Base-by-base conservation (phyloP, 2,329 filamentous ascomycete genomes). In the Aureobasidium sp. region DNA sequence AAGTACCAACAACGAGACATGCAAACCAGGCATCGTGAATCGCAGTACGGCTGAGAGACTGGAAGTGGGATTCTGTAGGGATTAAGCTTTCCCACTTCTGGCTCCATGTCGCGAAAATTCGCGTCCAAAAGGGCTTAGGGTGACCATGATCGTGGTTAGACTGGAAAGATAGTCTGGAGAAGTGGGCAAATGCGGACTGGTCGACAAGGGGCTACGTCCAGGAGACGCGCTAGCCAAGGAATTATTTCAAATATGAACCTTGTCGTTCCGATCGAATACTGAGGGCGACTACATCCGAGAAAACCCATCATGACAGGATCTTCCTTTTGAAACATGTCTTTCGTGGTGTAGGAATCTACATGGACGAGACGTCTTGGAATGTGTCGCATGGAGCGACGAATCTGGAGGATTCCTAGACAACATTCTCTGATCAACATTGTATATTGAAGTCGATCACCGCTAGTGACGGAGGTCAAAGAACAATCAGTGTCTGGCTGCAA, bases 221-320 rank as follows among this genome's bases (percentile, higher is more conserved):
- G 47, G 29, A 20, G 47, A 41, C 49, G 37, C 48, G 48, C 37
- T 53, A 55, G 59, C 59, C 41, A 51, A 55, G 59, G 44, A 36
- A 48, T 20, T 62, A 62, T 62, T 55, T 55, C 48, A 62, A 62
- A 62, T 62, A 61, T 42, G 27, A 52, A 47, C 58, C 57, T 52
- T 42, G 41, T 53, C 39, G n/a, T 36, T 42, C 31, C 41, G 59
- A 39, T 27, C 48, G 45, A 37, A 7, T 39, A 15, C 49, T n/a
- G 22, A 45, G 20, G 37, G 44, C 17, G 20, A 25, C 34, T 51
- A 55, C 27, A 49, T 55, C 59, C 59, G 48, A 55, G 34, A 45
- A 47, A 53, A 36, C 34, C 48, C 36, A 41, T 34, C 41, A 51
- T 37, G 27, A 22, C 48, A 34, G 36, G 39, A 12, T 53, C 47